These are phyloP conservation scores for Hygrophorus russula DNA, from an alignment of 768 basidiomycete genomes.

Conservation along the genomic window DNA sequence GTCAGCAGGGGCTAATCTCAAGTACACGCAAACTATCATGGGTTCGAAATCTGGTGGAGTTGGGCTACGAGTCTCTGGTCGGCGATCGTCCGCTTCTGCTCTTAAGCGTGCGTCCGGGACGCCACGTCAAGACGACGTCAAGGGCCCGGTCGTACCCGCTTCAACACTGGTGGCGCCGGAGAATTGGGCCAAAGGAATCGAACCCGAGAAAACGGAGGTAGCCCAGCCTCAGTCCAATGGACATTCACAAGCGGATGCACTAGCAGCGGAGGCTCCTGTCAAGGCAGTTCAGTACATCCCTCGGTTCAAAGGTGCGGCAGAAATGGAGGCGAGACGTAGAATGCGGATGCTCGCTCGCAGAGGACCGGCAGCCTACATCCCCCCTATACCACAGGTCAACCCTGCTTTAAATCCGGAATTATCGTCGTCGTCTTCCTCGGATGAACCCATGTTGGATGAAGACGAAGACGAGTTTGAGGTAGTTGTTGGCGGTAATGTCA, in stretches of 20 bases:
- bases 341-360: conserved; percentile 56
- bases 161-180: conserved; percentile 16
- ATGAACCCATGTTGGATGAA: conserved; percentile 33
- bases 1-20: conserved; percentile 45
- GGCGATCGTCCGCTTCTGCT: conserved; percentile 36
- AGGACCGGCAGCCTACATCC: conserved; percentile 22
- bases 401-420: conserved; percentile 29
- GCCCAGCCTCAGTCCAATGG: not conserved
- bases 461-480: conserved; percentile 44
- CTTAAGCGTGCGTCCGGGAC: conserved; percentile 34
- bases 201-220: conserved; percentile 7
- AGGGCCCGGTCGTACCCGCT: conserved; percentile 11
- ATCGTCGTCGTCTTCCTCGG: conserved; percentile 50
- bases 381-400: conserved; percentile 17
- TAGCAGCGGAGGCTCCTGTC: conserved; percentile 32
- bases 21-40: conserved; percentile 86
- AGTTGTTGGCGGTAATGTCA: conserved; percentile 30
- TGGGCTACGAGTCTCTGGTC: conserved; percentile 69
- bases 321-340: conserved; percentile 70
- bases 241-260: conserved; percentile 21
- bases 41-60: conserved; percentile 54
- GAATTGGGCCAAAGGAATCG: conserved; percentile 21
- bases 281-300: conserved; percentile 58
- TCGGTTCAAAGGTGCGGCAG: conserved; percentile 73
- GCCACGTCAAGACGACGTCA: conserved; percentile 21